Conservation (phyloP, 2,329 filamentous ascomycete genomes). For the Colletotrichum endophyticum region DNA sequence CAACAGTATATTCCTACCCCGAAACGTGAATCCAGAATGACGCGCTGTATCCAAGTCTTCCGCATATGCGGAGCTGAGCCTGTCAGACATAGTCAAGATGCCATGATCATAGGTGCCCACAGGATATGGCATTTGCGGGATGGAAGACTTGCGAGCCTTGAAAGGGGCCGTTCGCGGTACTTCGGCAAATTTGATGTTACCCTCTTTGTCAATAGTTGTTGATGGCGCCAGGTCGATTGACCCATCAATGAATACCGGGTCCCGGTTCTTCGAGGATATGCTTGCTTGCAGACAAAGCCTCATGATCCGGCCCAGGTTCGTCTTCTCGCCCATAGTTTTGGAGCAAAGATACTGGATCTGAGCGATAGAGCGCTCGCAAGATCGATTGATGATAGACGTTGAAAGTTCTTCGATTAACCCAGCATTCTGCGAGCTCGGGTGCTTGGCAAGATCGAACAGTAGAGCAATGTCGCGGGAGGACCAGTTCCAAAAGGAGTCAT, state of each 20-base stretch:
- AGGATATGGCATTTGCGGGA: background rate
- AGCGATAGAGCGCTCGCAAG: slow-evolving; percentile 90
- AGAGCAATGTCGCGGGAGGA: slow-evolving; percentile 75
- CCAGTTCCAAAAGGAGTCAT: slow-evolving; percentile 99
- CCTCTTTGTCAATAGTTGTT: background rate
- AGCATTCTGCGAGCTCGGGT: background rate
- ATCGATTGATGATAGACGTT: slow-evolving; percentile 99
- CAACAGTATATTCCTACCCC: slow-evolving; percentile 95
- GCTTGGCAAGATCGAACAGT: background rate
- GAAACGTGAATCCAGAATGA: slow-evolving; percentile 85
- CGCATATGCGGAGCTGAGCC: slow-evolving; percentile 69
- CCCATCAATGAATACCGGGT: background rate
- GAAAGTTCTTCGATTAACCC: slow-evolving; percentile 56
- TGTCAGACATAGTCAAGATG: slow-evolving; percentile 26
- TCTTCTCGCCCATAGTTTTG: slow-evolving; percentile 94
- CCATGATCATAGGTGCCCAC: background rate
- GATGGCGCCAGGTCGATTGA: background rate
- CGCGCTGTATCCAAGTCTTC: slow-evolving; percentile 88
- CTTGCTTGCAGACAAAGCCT: background rate
- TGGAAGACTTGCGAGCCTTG: background rate
- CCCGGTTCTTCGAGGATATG: background rate
- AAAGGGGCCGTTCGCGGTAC: background rate
- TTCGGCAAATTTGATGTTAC: background rate
- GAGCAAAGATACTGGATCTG: slow-evolving; percentile 99
- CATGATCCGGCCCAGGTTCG: slow-evolving; percentile 58